These are phyloP conservation scores for Penicillium janthinellum DNA, from an alignment of 2,329 filamentous ascomycete species.

Conservation along the genomic window DNA sequence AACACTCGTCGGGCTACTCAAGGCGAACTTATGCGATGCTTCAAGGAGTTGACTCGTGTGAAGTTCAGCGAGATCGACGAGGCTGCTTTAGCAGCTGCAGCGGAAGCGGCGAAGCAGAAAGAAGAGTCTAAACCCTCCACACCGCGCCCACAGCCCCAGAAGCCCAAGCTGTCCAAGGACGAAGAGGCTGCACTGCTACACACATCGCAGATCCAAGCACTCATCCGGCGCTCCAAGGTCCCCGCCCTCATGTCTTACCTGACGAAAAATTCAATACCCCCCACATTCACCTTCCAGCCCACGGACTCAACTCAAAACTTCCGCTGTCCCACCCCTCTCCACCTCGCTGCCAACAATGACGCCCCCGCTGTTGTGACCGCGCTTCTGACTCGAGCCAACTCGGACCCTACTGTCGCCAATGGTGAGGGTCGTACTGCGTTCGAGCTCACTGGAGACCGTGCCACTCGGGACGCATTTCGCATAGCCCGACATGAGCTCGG, in stretches of 20 bases:
- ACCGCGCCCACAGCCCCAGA: conserved; percentile 37
- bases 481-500: conserved; percentile 82
- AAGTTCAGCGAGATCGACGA: conserved; percentile 81
- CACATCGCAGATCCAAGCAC: conserved; percentile 82
- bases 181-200: conserved; percentile 82
- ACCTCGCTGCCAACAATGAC: conserved; percentile 82
- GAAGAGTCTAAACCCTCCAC: conserved; percentile 37
- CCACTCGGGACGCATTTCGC: conserved; percentile 88
- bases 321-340: conserved; percentile 80
- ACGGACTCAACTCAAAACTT: conserved; percentile 66
- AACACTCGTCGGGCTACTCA: conserved; percentile 90
- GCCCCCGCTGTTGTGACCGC: conserved; percentile 75
- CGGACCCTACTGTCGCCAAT: conserved; percentile 72
- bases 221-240: conserved; percentile 86
- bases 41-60: conserved; percentile 87
- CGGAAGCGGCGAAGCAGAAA: conserved; percentile 54
- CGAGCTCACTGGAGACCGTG: conserved; percentile 80
- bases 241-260: conserved; percentile 85
- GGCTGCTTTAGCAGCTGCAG: conserved; percentile 58
- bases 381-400: conserved; percentile 71
- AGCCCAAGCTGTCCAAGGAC: conserved; percentile 72
- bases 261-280: conserved; percentile 68
- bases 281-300: conserved; percentile 76
- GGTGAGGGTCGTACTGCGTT: conserved; percentile 81
- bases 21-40: conserved; percentile 89